Evolutionary conservation across 177 flowering plant species (phyloP), one percentile per base, ranked within the genome.

Genomic region (Vitis hybrid): DNA sequence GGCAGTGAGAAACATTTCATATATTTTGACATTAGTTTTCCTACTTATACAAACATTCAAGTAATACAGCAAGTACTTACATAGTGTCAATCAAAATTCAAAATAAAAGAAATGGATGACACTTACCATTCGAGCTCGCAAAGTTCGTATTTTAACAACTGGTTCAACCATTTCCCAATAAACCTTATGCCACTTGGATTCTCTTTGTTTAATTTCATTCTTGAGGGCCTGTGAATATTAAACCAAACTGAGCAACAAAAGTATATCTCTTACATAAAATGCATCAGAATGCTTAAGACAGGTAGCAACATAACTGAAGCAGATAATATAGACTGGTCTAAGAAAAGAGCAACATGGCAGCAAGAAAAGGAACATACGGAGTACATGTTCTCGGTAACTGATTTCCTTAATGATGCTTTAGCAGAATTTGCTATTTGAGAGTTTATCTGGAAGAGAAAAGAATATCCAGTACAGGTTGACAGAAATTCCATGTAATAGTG

Each of bases 121-220:
- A 81, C 87, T 82, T 81, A 76, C 97, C 92, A 93, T 70, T 69
- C 99, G 84, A 83, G 98, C 98, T 73, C 95, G 87, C 72, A 96
- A 77, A 26, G 99, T 96, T 66, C 97, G 84, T 60, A 96, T 84
- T 73, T 86, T 90, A 18, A 87, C 82, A 73, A 81, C 74, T 59
- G 98, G 97, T 71, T 84, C 94, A 59, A 90, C 52, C 82, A 96
- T 59, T 77, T 96, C 99, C 99, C 97, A 96, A 72, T 87, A 78
- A 65, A 93, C 87, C 69, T 70, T 77, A 68, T 76, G 83, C 98
- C 99, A 93, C 72, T 67, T 69, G 12, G 90, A 76, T 78, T 92
- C 95, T 76, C 97, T 84, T 72, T 78, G 87, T 71, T 90, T 93
- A 58, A 96, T 90, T 73, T 93, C 99, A 78, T 89, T 93, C 82